Conservation (phyloP, 1,139 yeast genomes). For the Kluyveromyces marxianus region DNA sequence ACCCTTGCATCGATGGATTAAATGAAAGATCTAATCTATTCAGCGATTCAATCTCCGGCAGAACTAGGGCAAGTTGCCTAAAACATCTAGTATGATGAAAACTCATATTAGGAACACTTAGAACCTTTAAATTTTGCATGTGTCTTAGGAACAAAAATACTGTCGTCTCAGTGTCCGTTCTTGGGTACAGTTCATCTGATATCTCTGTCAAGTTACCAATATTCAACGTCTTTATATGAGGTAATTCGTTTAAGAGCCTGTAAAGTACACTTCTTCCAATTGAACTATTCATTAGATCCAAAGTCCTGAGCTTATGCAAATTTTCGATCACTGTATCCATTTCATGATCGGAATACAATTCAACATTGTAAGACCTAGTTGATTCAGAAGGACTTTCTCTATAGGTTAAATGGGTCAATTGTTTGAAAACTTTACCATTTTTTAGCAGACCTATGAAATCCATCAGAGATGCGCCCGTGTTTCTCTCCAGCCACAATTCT, state of each 20-base stretch:
- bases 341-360: not conserved
- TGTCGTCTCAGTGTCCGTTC: slow-evolving; percentile 8
- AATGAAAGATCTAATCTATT: slow-evolving; percentile 24
- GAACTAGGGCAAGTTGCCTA: not conserved
- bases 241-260: slow-evolving; percentile 12
- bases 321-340: slow-evolving; percentile 11
- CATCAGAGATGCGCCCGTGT: slow-evolving; percentile 15
- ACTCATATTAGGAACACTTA: slow-evolving; percentile 20
- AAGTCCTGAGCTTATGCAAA: slow-evolving; percentile 12
- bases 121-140: slow-evolving; percentile 16
- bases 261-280: slow-evolving; percentile 21
- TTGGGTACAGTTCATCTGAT: not conserved
- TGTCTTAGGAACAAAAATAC: slow-evolving; percentile 10
- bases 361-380: slow-evolving; percentile 9
- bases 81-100: not conserved
- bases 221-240: slow-evolving; percentile 16
- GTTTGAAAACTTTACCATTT: slow-evolving; percentile 12
- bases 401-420: slow-evolving; percentile 20
- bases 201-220: slow-evolving; percentile 18
- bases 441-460: slow-evolving; percentile 15
- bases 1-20: slow-evolving; percentile 27
- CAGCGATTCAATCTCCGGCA: slow-evolving; percentile 12
- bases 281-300: slow-evolving; percentile 29
- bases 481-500: slow-evolving; percentile 29
- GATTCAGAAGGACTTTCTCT: slow-evolving; percentile 17